Evolutionary conservation across 768 basidiomycete species (phyloP).

Genomic region (Botryobasidium botryosum): DNA sequence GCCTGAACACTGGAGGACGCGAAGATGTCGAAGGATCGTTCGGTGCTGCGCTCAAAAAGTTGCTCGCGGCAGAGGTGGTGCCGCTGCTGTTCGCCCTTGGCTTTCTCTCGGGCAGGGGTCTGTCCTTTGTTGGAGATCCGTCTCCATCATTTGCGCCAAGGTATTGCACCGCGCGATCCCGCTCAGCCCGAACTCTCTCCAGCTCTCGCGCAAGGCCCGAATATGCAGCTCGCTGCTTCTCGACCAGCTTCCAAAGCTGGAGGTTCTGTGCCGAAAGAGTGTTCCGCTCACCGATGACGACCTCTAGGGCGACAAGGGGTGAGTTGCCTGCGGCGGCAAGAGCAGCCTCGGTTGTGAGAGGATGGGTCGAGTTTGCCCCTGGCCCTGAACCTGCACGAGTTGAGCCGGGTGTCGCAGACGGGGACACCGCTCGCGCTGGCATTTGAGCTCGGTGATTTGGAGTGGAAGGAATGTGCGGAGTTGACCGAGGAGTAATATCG

Average conservation of each 20-base stretch:
- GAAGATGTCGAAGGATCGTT: not conserved
- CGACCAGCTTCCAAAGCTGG: conserved; percentile 90
- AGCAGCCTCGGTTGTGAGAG: conserved; percentile 38
- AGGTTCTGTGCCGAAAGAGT: conserved; percentile 63
- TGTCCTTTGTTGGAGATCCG: not conserved
- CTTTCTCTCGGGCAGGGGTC: not conserved
- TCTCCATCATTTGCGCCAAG: conserved; percentile 11
- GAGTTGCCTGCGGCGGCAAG: conserved; percentile 16
- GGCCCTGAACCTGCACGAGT: no score
- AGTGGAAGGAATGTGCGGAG: no score
- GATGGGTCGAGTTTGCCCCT: no score
- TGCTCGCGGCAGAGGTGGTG: conserved; percentile 3
- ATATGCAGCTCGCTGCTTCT: conserved; percentile 75
- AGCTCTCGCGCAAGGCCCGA: conserved; percentile 68
- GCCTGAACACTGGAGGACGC: not conserved
- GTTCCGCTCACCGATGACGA: conserved; percentile 67
- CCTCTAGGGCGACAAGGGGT: conserved; percentile 42
- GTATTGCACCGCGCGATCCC: conserved; percentile 40
- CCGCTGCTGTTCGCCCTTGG: conserved; percentile 21
- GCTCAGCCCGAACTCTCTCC: conserved; percentile 65
- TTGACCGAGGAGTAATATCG: no score
- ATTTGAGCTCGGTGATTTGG: not conserved
- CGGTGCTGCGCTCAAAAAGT: not conserved
- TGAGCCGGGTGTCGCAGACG: not conserved
- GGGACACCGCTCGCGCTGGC: not conserved